These are phyloP conservation scores for Punctularia strigosozonata DNA, from an alignment of 768 basidiomycete species.

Conservation along the genomic window DNA sequence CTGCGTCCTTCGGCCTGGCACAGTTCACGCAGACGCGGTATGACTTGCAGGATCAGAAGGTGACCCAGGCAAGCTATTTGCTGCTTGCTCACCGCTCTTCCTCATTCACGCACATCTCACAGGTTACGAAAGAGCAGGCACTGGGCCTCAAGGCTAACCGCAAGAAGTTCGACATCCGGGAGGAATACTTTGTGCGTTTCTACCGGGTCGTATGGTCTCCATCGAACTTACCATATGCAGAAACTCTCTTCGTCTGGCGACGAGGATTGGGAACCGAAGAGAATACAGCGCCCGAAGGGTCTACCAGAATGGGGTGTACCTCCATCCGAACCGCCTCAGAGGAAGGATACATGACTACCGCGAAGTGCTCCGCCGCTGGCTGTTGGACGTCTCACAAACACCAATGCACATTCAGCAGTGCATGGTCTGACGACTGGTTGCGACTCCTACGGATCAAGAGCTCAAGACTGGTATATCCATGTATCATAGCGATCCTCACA, in stretches of 20 bases:
- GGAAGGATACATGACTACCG: too few relatives aligned
- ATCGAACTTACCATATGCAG: slow-evolving; percentile 21
- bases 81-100: background rate
- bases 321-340: slow-evolving; percentile 44
- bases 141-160: slow-evolving; percentile 55
- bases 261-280: slow-evolving; percentile 79
- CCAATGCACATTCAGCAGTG: too few relatives aligned
- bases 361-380: too few relatives aligned
- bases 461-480: too few relatives aligned
- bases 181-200: slow-evolving; percentile 86
- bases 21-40: slow-evolving; percentile 85
- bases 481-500: too few relatives aligned
- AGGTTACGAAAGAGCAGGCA: slow-evolving; percentile 73
- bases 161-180: slow-evolving; percentile 84
- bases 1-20: slow-evolving; percentile 74
- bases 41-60: slow-evolving; percentile 75
- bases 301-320: slow-evolving; percentile 92
- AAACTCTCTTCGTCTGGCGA: slow-evolving; percentile 50
- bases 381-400: too few relatives aligned
- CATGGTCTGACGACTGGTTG: too few relatives aligned
- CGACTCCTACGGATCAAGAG: too few relatives aligned
- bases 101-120: background rate
- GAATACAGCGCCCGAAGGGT: slow-evolving; percentile 75
- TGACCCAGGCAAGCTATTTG: slow-evolving; percentile 41
- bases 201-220: background rate